phyloP scores from a whole-genome alignment of 441 rosid species.

The Erodium texanum region DNA sequence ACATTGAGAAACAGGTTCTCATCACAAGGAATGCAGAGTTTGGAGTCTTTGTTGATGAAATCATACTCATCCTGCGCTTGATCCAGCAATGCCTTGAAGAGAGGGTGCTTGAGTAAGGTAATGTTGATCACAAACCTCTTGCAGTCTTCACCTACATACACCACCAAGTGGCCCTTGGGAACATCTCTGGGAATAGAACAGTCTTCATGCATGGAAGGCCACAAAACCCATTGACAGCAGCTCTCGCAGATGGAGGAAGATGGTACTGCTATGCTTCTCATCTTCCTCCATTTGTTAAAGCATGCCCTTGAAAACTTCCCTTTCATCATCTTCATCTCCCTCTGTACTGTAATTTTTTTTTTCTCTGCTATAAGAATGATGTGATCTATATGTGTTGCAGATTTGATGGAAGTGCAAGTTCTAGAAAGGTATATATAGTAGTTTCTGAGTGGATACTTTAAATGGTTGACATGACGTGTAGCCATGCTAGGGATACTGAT shows the following conservation, averaged over 20 bases:
- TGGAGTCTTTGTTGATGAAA: conserved; percentile 43
- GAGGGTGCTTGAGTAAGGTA: conserved; percentile 61
- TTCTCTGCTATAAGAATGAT: too few species aligned
- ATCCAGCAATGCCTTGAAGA: conserved; percentile 70
- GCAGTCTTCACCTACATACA: conserved; percentile 66
- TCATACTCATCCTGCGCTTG: conserved; percentile 67
- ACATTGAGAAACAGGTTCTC: conserved; percentile 64
- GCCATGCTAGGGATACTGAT: neutral
- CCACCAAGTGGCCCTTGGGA: conserved; percentile 81
- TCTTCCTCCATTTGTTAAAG: conserved; percentile 48
- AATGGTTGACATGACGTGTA: conserved; percentile 40
- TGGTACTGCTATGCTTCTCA: conserved; percentile 39
- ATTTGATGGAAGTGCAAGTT: conserved; percentile 16
- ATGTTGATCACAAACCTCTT: conserved; percentile 66
- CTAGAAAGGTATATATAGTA: conserved; percentile 33
- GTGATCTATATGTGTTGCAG: neutral
- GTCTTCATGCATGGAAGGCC: conserved; percentile 38
- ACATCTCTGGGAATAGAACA: conserved; percentile 66
- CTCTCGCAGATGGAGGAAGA: conserved; percentile 35
- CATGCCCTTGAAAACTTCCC: conserved; percentile 33
- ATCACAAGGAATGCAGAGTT: conserved; percentile 77
- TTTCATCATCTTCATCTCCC: conserved; percentile 25
- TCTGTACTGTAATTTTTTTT: neutral
- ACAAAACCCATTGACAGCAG: conserved; percentile 40
- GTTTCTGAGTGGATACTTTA: conserved; percentile 20